phyloP scores from a whole-genome alignment of 495 filamentous ascomycete species.

The Penicillium antarcticum region DNA sequence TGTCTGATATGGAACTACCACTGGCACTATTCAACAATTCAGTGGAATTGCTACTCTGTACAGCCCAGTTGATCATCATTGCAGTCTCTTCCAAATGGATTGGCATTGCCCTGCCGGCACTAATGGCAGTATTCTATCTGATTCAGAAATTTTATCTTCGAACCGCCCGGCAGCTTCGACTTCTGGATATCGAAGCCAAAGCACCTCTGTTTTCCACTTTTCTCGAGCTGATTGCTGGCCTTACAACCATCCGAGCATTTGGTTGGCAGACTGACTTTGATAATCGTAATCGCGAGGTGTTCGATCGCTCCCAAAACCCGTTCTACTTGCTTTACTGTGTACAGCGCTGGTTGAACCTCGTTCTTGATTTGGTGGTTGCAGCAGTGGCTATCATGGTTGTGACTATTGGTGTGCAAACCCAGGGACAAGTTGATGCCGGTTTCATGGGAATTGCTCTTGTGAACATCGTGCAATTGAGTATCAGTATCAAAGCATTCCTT shows the following conservation, averaged over 20 bases:
- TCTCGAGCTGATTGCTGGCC: constrained; percentile 40
- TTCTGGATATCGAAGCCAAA: constrained; percentile 56
- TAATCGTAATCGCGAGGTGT: constrained; percentile 15
- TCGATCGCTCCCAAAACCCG: constrained; percentile 40
- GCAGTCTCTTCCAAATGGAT: neutral
- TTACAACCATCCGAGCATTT: constrained; percentile 50
- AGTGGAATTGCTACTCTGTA: neutral
- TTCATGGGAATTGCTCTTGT: constrained; percentile 12
- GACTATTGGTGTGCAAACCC: neutral
- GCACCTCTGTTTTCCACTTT: constrained; percentile 50
- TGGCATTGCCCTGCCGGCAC: constrained; percentile 26
- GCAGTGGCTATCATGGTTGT: constrained; percentile 23
- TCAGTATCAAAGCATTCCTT: constrained; percentile 4
- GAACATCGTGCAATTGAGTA: constrained; percentile 11
- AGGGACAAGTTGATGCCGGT: constrained; percentile 8
- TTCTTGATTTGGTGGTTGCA: constrained; percentile 40
- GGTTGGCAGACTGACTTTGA: constrained; percentile 31
- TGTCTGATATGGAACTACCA: neutral
- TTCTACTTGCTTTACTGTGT: constrained; percentile 44
- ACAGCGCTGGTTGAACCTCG: constrained; percentile 41
- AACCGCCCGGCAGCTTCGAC: constrained; percentile 60
- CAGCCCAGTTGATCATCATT: neutral
- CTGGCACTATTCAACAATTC: neutral
- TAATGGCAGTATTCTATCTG: constrained; percentile 35
- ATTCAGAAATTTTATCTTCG: constrained; percentile 51